phyloP scores from a whole-genome alignment of 495 filamentous ascomycete genomes.

The Penicillium maclennaniae region DNA sequence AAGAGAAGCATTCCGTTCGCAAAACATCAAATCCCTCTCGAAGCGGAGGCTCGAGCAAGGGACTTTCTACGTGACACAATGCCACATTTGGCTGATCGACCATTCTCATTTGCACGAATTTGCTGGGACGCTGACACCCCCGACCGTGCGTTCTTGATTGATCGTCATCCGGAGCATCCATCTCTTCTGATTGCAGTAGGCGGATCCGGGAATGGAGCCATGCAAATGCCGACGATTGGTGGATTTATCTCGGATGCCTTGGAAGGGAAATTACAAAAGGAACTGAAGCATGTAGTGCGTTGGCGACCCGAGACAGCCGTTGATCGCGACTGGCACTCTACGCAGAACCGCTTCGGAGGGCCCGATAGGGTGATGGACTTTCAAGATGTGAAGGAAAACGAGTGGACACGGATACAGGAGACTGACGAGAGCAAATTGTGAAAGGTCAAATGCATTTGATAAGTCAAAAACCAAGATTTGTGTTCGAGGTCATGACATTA shows the following conservation, averaged over 20 bases:
- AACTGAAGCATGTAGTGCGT: slow-evolving; percentile 39
- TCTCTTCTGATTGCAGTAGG: slow-evolving; percentile 47
- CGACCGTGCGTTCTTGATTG: slow-evolving; percentile 49
- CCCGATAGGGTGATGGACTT: slow-evolving; percentile 45
- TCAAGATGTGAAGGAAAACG: slow-evolving; percentile 34
- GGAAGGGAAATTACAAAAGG: slow-evolving; percentile 37
- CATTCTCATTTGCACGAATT: slow-evolving; percentile 47
- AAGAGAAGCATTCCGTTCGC: slow-evolving; percentile 43
- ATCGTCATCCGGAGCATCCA: slow-evolving; percentile 35
- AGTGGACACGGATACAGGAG: slow-evolving; percentile 29
- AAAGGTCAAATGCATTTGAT: background rate
- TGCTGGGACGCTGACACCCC: slow-evolving; percentile 55
- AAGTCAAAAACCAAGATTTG: background rate
- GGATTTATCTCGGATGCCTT: slow-evolving; percentile 43
- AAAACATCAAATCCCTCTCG: slow-evolving; percentile 44
- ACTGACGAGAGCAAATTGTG: slow-evolving; percentile 5
- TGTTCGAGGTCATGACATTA: background rate
- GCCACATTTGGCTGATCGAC: slow-evolving; percentile 45
- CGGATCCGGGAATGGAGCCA: slow-evolving; percentile 50
- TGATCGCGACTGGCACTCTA: slow-evolving; percentile 45
- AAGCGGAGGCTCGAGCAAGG: slow-evolving; percentile 39
- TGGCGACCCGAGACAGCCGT: slow-evolving; percentile 50
- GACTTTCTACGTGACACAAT: slow-evolving; percentile 47
- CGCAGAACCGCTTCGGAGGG: slow-evolving; percentile 47
- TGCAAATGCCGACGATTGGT: slow-evolving; percentile 49